phyloP scores from a whole-genome alignment of 108 stramenopile species.

The Aurantiochytrium sp. region DNA sequence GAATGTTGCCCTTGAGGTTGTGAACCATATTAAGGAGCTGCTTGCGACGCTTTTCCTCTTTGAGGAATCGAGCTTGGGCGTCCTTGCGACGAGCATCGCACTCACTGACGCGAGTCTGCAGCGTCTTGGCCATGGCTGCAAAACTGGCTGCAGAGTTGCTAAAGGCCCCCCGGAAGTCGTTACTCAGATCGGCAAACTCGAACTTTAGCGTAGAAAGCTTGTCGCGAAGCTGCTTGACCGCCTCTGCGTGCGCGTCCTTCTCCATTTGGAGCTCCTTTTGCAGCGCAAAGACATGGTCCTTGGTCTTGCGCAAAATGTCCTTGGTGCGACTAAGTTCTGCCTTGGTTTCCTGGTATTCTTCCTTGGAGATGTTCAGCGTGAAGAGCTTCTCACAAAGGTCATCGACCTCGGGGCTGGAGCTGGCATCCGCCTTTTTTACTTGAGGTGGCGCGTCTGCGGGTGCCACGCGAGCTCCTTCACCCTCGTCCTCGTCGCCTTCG shows the following conservation, averaged over 20 bases:
- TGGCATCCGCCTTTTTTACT: no score
- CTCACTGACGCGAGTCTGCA: slow-evolving; percentile 32
- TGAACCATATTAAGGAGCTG: slow-evolving; percentile 58
- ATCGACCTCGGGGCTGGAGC: neutral
- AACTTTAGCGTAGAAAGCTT: neutral
- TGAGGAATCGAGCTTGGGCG: slow-evolving; percentile 40
- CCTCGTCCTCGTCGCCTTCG: neutral
- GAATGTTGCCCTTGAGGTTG: slow-evolving; percentile 60
- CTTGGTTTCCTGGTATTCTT: neutral
- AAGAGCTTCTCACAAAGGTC: neutral
- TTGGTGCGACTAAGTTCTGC: neutral
- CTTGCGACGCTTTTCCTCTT: slow-evolving; percentile 54
- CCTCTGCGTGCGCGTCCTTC: neutral
- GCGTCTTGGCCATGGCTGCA: neutral
- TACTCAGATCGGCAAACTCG: slow-evolving; percentile 4
- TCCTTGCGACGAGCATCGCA: slow-evolving; percentile 41
- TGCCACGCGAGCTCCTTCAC: neutral
- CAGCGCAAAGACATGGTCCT: slow-evolving; percentile 30
- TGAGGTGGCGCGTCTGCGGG: neutral
- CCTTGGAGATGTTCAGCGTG: neutral
- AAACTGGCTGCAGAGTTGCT: neutral
- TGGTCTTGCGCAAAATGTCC: neutral
- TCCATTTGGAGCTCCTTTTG: slow-evolving; percentile 17
- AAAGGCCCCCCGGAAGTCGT: neutral
- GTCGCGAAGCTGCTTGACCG: neutral